Base-by-base conservation (phyloP, 2,329 filamentous ascomycete species). In the Cladophialophora immunda region DNA sequence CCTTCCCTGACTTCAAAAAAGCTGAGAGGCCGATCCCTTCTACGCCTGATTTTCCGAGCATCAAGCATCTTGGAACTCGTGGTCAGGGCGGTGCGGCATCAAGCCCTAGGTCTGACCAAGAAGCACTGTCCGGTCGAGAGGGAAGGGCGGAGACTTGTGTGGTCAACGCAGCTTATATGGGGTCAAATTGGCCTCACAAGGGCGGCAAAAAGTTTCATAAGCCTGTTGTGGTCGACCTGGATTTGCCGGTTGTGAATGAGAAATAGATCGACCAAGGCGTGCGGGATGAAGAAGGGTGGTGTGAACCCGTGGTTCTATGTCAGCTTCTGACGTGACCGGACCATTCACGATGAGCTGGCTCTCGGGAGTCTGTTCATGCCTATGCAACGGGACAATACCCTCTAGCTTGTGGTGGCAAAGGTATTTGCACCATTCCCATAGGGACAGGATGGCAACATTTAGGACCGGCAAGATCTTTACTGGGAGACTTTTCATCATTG, bases 141-240 rank as follows among this genome's bases (percentile, higher is more conserved):
- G 79, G 82, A 54, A 83, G 87, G 72, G 81, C 76, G 67, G 90
- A 94, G 80, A 95, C 92, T 0, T 94, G 89, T 75, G 81, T 96
- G 61, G 85, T 95, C 72, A 96, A 97, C 79, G 91, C 91, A 30
- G 89, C 92, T 22, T 89, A 94, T 68, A 86, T 91, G 83, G 88
- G 87, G 52, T 88, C 84, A 25, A 89, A 86, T 68, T 89, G 87
- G 78, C 89, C 89, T 58, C 88, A 90, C 69, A 73, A 65, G 34
- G 82, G 79, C 1, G 87, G 87, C 17, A 91, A 89, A 76, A 83
- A 79, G 68, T 88, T 91, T 78, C 89, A 94, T 78, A 92, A 93
- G 75, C 90, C 92, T 22, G 90, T 96, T 71, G 89, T 96, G n/a
- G 88, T 97, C 13, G 92, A 97, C 75, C 75, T 96, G 32, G 88